Percentiles rank a stretch among this genome's conserved stretches.
Evolutionary conservation across 2,329 filamentous ascomycete genomes (phyloP).

Genomic region (Trichophyton benhamiae): DNA sequence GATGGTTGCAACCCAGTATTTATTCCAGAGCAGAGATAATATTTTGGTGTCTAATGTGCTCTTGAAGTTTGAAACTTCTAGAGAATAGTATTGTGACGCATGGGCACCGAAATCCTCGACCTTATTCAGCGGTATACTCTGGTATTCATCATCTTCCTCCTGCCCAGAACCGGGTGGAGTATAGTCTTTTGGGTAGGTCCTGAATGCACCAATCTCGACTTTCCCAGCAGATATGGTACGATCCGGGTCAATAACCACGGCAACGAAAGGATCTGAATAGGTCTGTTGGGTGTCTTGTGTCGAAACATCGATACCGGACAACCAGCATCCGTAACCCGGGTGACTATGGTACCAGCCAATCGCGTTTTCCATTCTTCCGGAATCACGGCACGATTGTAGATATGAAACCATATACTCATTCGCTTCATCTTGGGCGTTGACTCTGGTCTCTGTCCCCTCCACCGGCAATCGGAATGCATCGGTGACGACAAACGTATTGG

Average conservation of each 20-base stretch:
- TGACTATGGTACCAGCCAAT: constrained; percentile 98
- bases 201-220: constrained; percentile 93
- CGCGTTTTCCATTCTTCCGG: constrained; percentile 75
- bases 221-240: constrained; percentile 89
- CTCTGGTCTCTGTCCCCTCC: constrained; percentile 94
- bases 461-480: constrained; percentile 90
- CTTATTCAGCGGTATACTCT: constrained; percentile 77
- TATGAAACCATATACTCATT: constrained; percentile 96
- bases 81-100: constrained; percentile 74
- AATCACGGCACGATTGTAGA: constrained; percentile 58
- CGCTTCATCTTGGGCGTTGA: constrained; percentile 89
- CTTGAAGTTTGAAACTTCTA: constrained; percentile 91
- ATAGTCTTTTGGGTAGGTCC: constrained; percentile 72
- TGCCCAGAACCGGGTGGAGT: constrained; percentile 37
- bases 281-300: constrained; percentile 79
- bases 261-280: constrained; percentile 81
- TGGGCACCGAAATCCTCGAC: constrained; percentile 94
- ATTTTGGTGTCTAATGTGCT: constrained; percentile 78
- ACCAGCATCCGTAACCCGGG: constrained; percentile 95
- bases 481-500: constrained; percentile 75
- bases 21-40: constrained; percentile 88
- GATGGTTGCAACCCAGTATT: constrained; percentile 78
- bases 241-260: constrained; percentile 92
- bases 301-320: constrained; percentile 86
- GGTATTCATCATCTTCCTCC: constrained; percentile 33